A percentile compares a stretch with the other conserved stretches of the same genome.
phyloP scores from a whole-genome alignment of 2,329 filamentous ascomycete genomes.

The Cladophialophora immunda region DNA sequence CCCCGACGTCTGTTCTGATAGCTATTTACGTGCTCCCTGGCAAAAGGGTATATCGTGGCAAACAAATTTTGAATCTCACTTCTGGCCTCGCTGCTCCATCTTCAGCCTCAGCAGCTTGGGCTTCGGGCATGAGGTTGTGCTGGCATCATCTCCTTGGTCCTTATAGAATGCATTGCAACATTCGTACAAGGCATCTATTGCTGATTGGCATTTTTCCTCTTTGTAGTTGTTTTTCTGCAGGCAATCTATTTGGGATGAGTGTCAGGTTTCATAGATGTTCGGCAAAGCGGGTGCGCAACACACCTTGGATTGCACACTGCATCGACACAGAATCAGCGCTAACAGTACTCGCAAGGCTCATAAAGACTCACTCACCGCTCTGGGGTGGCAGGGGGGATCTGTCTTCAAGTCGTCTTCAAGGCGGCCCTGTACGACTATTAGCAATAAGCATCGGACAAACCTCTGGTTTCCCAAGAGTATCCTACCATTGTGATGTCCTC shows the following conservation, averaged over 20 bases:
- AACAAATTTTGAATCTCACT: not conserved
- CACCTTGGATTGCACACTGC: slow-evolving; percentile 91
- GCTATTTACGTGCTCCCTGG: not conserved
- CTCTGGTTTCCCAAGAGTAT: too few relatives aligned
- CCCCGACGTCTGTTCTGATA: not conserved
- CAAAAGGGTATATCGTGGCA: not conserved
- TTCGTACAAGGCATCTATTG: slow-evolving; percentile 87
- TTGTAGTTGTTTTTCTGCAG: slow-evolving; percentile 84
- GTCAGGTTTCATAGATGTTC: not conserved
- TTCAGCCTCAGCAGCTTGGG: slow-evolving; percentile 80
- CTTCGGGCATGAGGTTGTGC: slow-evolving; percentile 85
- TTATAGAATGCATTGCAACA: slow-evolving; percentile 92
- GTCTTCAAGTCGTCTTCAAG: slow-evolving; percentile 75
- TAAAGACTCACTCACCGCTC: slow-evolving; percentile 69
- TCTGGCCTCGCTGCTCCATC: slow-evolving; percentile 74
- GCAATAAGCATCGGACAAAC: not conserved
- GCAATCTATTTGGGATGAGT: slow-evolving; percentile 67
- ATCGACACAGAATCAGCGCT: slow-evolving; percentile 15
- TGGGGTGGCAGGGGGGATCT: slow-evolving; percentile 83
- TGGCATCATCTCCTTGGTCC: slow-evolving; percentile 77
- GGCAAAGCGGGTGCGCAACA: not conserved
- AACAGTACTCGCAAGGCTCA: not conserved
- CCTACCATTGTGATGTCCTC: slow-evolving; percentile 13
- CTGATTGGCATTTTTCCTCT: slow-evolving; percentile 79
- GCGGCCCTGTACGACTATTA: slow-evolving; percentile 26